Evolutionary conservation across 2,329 filamentous ascomycete genomes (phyloP).

Genomic region (Fusarium camptoceras): DNA sequence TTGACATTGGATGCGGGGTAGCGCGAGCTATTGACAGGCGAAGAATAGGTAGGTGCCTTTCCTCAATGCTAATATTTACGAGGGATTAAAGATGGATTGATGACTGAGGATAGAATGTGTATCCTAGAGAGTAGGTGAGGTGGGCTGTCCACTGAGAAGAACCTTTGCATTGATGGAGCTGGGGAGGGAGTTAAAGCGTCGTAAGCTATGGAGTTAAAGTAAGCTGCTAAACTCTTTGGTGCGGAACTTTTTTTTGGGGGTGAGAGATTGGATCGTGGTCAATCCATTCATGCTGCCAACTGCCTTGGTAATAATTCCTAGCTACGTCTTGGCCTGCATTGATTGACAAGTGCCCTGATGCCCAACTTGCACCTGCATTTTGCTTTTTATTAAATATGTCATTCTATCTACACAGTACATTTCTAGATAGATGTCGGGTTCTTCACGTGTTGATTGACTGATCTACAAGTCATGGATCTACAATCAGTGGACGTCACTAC

Average conservation of each 20-base stretch:
- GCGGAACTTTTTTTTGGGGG: not conserved
- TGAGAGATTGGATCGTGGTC: not conserved
- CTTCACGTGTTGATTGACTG: too few relatives aligned
- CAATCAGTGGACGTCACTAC: conserved; percentile 2
- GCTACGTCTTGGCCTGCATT: not conserved
- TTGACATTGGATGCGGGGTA: conserved; percentile 27
- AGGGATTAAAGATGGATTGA: not conserved
- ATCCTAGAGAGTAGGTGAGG: not conserved
- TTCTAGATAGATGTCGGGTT: too few relatives aligned
- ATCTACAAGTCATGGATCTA: conserved; percentile 16
- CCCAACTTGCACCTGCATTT: not conserved
- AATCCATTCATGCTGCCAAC: not conserved
- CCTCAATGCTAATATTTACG: not conserved
- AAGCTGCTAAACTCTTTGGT: conserved; percentile 6
- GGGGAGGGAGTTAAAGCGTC: conserved; percentile 1
- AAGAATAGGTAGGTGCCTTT: not conserved
- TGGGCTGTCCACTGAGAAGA: not conserved
- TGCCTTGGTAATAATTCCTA: not conserved
- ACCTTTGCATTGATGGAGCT: not conserved
- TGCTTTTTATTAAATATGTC: not conserved
- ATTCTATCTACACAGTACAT: not conserved
- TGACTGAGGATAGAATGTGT: conserved; percentile 16
- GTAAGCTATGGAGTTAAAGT: conserved; percentile 16
- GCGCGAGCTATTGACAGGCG: conserved; percentile 12
- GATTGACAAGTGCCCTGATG: not conserved